Evolutionary conservation across 495 filamentous ascomycete species (phyloP), one percentile per base, ranked within the genome.

Genomic region (Annulohypoxylon maeteangense): DNA sequence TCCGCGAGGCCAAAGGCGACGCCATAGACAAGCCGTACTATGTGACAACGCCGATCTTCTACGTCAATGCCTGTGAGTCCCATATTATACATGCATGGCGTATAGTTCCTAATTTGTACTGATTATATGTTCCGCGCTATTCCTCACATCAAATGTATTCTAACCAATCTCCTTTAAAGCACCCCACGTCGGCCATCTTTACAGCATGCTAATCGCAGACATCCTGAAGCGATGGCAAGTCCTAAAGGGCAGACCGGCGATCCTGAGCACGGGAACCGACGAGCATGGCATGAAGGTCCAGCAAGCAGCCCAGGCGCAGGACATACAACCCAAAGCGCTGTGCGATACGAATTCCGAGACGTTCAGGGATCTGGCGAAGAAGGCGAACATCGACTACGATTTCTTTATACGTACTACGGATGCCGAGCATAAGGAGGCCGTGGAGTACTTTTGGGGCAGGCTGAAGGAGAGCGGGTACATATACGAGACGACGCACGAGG

Each of bases 221-320:
- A 88, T 97, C 68, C 81, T 97, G 72, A 98, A 98, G 79, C 87
- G 95, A 80, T 99, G 93, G 93, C 90, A 97, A 73, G 80, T 86
- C n/a, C 82, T 98, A 14, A 81, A 89, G 51, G 93, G 93, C 4
- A 76, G 75, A 7, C 80, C 83, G 45, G 92, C 94, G 2, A 84
- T 93, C 68, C 82, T 98, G 4, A 88, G 90, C 74, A 99, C 96
- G 0, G 95, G 95, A 29, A 97, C 93, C n/a, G 95, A 99, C 78
- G 95, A 99, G 76, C 94, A 99, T 77, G 95, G 95, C 16, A 93
- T 97, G 89, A 98, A 99, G 87, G 90, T 99, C 55, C 95, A 99
- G 78, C 90, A 88, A 78, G 95, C 95, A 0, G 92, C 95, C 3
- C 80, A 82, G 14, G 80, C 85, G 70, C 88, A 90, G 7, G 86